Conservation (phyloP, 2,329 filamentous ascomycete genomes). For the Ophiostoma sp. region DNA sequence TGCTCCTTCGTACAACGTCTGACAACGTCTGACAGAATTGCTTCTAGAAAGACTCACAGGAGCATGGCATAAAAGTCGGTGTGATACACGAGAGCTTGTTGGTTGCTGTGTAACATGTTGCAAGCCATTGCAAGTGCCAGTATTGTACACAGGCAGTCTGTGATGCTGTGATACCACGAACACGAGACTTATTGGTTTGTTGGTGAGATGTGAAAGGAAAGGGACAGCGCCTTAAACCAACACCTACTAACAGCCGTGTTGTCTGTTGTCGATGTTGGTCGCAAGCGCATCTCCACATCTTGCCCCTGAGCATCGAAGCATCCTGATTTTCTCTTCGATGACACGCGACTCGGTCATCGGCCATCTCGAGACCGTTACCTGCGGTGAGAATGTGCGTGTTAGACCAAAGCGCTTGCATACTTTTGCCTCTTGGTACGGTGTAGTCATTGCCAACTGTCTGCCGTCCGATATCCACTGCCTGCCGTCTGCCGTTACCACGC, state of each 20-base stretch:
- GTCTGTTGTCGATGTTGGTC: not conserved
- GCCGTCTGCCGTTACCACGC: not conserved
- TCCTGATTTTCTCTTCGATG: not conserved
- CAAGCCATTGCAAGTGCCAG: not conserved
- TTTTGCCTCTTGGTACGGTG: not conserved
- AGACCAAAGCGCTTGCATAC: constrained; percentile 4
- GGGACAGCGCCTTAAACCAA: not conserved
- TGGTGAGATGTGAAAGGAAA: not conserved
- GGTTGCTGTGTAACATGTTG: not conserved
- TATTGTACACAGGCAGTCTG: not conserved
- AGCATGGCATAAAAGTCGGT: constrained; percentile 6
- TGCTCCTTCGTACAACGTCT: not conserved
- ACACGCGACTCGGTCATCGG: not conserved
- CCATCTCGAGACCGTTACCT: not conserved
- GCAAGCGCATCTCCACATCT: not conserved
- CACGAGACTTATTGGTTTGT: not conserved
- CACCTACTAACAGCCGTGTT: not conserved
- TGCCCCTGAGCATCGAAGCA: not conserved
- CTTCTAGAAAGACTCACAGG: not conserved
- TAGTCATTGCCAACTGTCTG: not conserved
- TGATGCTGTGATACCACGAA: not conserved
- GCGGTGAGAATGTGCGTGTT: not conserved
- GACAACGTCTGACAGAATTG: not conserved
- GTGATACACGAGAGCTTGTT: not conserved
- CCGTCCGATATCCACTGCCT: not conserved